Evolutionary conservation across 2,329 filamentous ascomycete species (phyloP), one percentile per base, ranked within the genome.

Genomic region (Colletotrichum salicis): DNA sequence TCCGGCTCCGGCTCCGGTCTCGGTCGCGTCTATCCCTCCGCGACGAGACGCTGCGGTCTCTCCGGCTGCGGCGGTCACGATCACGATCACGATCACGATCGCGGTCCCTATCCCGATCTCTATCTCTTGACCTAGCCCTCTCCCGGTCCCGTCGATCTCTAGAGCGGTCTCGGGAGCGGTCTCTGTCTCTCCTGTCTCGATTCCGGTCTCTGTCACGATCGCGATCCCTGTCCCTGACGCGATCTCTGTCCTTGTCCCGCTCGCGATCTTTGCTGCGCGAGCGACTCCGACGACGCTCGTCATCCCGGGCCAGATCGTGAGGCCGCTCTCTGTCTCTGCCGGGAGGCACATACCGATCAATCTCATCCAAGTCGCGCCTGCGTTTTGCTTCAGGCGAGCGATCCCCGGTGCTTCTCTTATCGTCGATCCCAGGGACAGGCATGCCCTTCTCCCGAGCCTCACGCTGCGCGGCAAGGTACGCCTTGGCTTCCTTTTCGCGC

Each of bases 401-500:
- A 22, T 79, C 29, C 22, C 83, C 84, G 6, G 80, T 78, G 62
- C 81, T 83, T 73, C 82, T 83, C 73, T 83, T 85, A 74, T 89
- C 88, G 64, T 89, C 86, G n/a, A 89, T 82, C n/a, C 88, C 87
- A 0, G 88, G 88, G 24, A 89, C 80, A 1, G 88, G 88, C 52
- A 90, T 78, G 10, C 89, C 89, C 77, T 91, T 91, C 59, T 86
- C 85, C 35, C 87, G 84, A 37, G 89, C 89, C 74, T 91, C 89
- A 73, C 88, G 87, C 75, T 90, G 88, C 3, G 88, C 89, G 7
- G 89, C 89, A 48, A 91, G 82, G 75, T 91, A 92, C 5, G 88
- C 89, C 78, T 90, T 91, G 51, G 90, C 90, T 79, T 91, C 89
- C 73, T 86, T 86, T 78, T 91, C 89, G 62, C 89, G 86, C 77